Conservation (phyloP, 2,329 filamentous ascomycete genomes). For the Orbilia oligospora region DNA sequence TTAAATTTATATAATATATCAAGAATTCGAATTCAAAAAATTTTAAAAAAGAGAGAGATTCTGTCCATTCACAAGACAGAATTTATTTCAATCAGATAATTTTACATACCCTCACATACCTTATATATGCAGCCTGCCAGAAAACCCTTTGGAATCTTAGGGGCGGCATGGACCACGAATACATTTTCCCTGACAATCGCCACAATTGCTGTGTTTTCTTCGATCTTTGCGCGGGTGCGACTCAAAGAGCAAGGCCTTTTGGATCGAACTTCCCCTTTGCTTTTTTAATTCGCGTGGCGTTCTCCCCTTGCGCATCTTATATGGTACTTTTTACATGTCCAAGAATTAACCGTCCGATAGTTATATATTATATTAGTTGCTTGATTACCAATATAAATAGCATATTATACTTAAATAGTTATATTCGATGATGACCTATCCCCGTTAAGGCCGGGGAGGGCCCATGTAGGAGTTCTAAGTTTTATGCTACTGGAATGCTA, state of each 20-base stretch:
- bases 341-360: no score
- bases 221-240: conserved; percentile 37
- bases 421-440: no score
- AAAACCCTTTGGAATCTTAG: background rate
- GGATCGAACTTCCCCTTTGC: conserved; percentile 43
- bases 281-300: conserved; percentile 24
- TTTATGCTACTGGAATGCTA: no score
- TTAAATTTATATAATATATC: no score
- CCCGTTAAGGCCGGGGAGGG: no score
- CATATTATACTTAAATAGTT: no score
- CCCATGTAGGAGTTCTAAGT: no score
- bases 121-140: background rate
- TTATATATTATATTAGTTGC: no score
- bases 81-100: background rate
- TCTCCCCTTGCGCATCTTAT: background rate
- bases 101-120: background rate
- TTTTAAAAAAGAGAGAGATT: background rate
- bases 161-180: background rate
- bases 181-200: conserved; percentile 38
- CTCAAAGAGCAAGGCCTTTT: background rate
- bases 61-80: background rate
- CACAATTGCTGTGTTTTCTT: conserved; percentile 40
- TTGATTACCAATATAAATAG: no score
- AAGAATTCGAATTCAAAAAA: background rate
- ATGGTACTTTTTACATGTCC: no score